phyloP scores from a whole-genome alignment of 768 basidiomycete species.

The Suillus placidus region DNA sequence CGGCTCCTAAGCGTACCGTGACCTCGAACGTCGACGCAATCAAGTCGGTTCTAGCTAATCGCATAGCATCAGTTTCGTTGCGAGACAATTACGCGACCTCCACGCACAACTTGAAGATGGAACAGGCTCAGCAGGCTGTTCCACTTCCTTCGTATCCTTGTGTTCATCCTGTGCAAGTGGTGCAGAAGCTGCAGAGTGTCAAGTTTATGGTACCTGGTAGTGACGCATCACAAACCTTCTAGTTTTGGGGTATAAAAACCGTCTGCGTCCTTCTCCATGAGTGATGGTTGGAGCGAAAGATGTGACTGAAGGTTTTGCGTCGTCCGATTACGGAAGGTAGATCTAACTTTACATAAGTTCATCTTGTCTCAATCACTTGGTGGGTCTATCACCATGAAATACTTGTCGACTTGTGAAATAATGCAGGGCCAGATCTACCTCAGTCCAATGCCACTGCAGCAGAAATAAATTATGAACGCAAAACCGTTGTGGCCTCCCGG shows the following conservation, averaged over 20 bases:
- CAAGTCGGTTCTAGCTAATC: constrained; percentile 53
- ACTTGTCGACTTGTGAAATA: not conserved
- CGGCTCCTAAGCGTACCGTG: constrained; percentile 48
- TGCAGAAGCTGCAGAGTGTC: constrained; percentile 15
- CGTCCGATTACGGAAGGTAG: constrained; percentile 12
- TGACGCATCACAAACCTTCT: constrained; percentile 39
- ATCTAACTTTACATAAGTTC: not conserved
- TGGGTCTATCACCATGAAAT: not conserved
- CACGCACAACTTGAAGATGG: constrained; percentile 24
- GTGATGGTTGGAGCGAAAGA: constrained; percentile 16
- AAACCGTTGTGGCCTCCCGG: constrained; percentile 15
- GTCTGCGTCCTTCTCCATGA: constrained; percentile 76
- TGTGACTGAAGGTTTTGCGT: not conserved
- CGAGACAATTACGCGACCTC: not conserved
- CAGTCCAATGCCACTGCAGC: not conserved
- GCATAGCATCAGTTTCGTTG: not conserved
- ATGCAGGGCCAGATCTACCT: not conserved
- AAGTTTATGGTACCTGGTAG: not conserved
- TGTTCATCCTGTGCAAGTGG: constrained; percentile 32
- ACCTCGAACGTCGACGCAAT: constrained; percentile 85
- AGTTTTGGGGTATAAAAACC: constrained; percentile 69
- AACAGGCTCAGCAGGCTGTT: constrained; percentile 15
- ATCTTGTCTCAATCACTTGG: not conserved
- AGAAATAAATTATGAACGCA: not conserved
- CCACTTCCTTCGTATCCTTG: constrained; percentile 29